phyloP scores from a whole-genome alignment of 2,329 filamentous ascomycete species.

The Aphanocladium album region DNA sequence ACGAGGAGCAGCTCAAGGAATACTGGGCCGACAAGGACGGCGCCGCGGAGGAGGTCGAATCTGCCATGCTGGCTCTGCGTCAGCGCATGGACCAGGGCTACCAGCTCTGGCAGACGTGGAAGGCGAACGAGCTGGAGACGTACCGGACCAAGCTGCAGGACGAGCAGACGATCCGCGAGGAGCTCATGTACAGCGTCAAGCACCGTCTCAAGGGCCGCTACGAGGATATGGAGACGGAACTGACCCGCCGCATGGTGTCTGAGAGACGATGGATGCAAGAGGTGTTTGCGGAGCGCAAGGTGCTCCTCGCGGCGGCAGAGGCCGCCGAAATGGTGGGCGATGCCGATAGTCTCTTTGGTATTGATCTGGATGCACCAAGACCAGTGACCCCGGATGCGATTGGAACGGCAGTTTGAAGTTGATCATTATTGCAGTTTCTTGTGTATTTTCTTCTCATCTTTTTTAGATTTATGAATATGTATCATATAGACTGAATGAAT shows the following conservation, averaged over 20 bases:
- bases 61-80: slow-evolving; percentile 30
- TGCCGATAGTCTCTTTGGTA: slow-evolving; percentile 28
- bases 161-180: slow-evolving; percentile 33
- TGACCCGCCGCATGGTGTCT: slow-evolving; percentile 30
- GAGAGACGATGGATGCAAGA: slow-evolving; percentile 45
- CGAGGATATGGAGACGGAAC: slow-evolving; percentile 27
- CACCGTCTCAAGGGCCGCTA: slow-evolving; percentile 25
- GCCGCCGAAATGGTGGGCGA: slow-evolving; percentile 38
- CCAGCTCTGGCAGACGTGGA: slow-evolving; percentile 37
- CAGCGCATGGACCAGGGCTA: slow-evolving; percentile 38
- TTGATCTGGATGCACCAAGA: slow-evolving; percentile 3
- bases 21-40: slow-evolving; percentile 35
- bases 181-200: slow-evolving; percentile 38
- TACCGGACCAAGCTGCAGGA: slow-evolving; percentile 34
- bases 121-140: slow-evolving; percentile 33
- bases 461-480: background rate
- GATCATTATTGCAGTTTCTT: too few species aligned
- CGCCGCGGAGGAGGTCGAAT: slow-evolving; percentile 27
- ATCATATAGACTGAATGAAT: background rate
- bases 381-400: slow-evolving; percentile 16
- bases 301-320: slow-evolving; percentile 38
- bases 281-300: slow-evolving; percentile 39
- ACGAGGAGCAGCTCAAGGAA: slow-evolving; percentile 31
- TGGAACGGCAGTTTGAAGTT: background rate
- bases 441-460: too few species aligned